phyloP scores from a whole-genome alignment of 345 rosid species.

The Anastatica hierochuntica region DNA sequence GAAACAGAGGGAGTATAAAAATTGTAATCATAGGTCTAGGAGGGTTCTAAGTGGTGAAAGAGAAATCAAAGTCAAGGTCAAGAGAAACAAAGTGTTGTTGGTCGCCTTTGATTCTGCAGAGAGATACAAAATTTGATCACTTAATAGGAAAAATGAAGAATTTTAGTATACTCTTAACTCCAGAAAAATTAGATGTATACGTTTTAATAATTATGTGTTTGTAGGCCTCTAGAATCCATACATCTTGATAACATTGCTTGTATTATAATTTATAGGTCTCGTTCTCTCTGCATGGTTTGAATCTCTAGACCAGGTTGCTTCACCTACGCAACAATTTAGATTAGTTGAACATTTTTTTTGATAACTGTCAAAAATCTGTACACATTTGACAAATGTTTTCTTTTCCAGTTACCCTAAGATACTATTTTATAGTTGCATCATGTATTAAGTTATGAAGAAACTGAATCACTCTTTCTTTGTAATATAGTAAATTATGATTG shows the following conservation, averaged over 20 bases:
- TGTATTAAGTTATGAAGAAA: no score
- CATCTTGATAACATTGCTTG: slow-evolving; percentile 73
- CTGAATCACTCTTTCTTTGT: no score
- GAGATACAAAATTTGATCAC: not conserved
- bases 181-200: slow-evolving; percentile 24
- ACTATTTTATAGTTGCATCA: no score
- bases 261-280: slow-evolving; percentile 94
- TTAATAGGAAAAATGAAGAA: not conserved
- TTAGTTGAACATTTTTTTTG: no score
- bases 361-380: no score
- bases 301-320: slow-evolving; percentile 97
- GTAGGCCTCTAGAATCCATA: slow-evolving; percentile 88
- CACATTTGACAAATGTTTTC: no score
- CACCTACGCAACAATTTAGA: slow-evolving; percentile 45
- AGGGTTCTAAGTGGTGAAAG: not conserved
- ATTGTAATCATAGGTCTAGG: not conserved
- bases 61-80: slow-evolving; percentile 29
- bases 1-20: no score
- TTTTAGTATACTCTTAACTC: not conserved
- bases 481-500: no score
- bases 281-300: slow-evolving; percentile 89
- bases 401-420: no score
- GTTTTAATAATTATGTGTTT: slow-evolving; percentile 97
- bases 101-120: slow-evolving; percentile 76
- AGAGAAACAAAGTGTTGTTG: slow-evolving; percentile 98